Base-by-base conservation (phyloP, 805 yeast species). In the Ogataea henricii region DNA sequence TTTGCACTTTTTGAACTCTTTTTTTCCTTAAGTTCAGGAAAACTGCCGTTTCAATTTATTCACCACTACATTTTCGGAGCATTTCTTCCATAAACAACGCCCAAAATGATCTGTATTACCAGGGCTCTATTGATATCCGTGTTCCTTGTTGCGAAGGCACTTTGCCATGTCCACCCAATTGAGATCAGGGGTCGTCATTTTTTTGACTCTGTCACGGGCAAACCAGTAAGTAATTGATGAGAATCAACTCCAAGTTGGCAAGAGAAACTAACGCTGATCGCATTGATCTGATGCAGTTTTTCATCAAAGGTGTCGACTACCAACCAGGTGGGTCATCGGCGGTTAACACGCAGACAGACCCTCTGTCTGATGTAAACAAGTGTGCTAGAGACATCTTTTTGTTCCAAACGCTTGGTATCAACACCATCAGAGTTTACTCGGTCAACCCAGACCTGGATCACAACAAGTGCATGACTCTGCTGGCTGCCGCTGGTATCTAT, bases 281-380 rank as follows among this genome's bases (percentile, higher is more conserved):
- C 17, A 30, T 4, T 14, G 34, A 16, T 17, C 3, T 14, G 3
- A 13, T 30, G 7, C 16, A 83, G 82, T 91, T 92, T 62, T 83
- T 76, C 57, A 76, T 91, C 30, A 84, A 80, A 65, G 98, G 98
- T 16, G 87, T 92, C 1, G 98, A 92, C 65, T 91, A 91, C 63
- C 97, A 92, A 62, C 97, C 97, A 0, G 97, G 97, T 8, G 98
- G 97, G 0, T 84, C 96, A 0, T 83, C 96, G 0, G 91, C 83
- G 0, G 83, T 82, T 20, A 71, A 71, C n/a, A 66, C 59, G 3
- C 51, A 59, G 6, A 63, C 57, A 8, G 98, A 92, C 62, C 96
- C 97, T 0, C 72, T 92, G 36, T 85, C 96, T 2, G 85, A 89
- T 58, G 76, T 82, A 3, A 68, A 76, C 10, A 60, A 67, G 16